These are phyloP conservation scores for Phialocephala subalpina DNA, from an alignment of 2,329 filamentous ascomycete genomes.

Conservation along the genomic window DNA sequence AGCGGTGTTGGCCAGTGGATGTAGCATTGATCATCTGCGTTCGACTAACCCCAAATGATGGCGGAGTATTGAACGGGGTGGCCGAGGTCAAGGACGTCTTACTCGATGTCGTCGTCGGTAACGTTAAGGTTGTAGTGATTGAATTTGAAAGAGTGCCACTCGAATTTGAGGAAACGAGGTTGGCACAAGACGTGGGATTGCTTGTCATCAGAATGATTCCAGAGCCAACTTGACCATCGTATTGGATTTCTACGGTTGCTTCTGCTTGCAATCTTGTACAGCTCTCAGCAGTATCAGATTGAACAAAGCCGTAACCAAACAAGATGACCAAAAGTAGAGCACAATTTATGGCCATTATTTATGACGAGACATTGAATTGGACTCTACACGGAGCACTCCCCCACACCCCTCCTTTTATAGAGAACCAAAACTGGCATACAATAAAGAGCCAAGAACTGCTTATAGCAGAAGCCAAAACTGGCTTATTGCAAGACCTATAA, in stretches of 20 bases:
- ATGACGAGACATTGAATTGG: constrained; percentile 13
- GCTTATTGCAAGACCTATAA: constrained; percentile 17
- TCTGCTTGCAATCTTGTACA: constrained; percentile 24
- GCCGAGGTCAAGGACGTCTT: constrained; percentile 6
- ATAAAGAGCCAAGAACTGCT: constrained; percentile 20
- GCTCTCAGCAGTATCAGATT: constrained; percentile 17
- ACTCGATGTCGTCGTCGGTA: not conserved
- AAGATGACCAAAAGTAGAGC: constrained; percentile 21
- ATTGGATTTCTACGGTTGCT: constrained; percentile 30
- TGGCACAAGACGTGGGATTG: constrained; percentile 20
- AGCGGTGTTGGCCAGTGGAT: constrained; percentile 13
- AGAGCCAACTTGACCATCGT: constrained; percentile 26
- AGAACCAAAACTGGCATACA: constrained; percentile 24
- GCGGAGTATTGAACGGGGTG: constrained; percentile 19
- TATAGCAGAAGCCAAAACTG: constrained; percentile 18
- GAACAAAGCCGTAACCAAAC: constrained; percentile 26
- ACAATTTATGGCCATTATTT: constrained; percentile 25
- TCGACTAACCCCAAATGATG: constrained; percentile 24
- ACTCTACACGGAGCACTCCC: constrained; percentile 2
- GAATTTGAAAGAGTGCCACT: constrained; percentile 2
- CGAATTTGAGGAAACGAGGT: constrained; percentile 7
- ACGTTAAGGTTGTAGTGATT: too few relatives aligned
- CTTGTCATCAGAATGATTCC: constrained; percentile 27
- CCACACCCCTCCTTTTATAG: constrained; percentile 21
- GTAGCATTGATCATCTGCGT: constrained; percentile 28